phyloP scores from a whole-genome alignment of 768 basidiomycete species.

The Hypsizygus marmoreus region DNA sequence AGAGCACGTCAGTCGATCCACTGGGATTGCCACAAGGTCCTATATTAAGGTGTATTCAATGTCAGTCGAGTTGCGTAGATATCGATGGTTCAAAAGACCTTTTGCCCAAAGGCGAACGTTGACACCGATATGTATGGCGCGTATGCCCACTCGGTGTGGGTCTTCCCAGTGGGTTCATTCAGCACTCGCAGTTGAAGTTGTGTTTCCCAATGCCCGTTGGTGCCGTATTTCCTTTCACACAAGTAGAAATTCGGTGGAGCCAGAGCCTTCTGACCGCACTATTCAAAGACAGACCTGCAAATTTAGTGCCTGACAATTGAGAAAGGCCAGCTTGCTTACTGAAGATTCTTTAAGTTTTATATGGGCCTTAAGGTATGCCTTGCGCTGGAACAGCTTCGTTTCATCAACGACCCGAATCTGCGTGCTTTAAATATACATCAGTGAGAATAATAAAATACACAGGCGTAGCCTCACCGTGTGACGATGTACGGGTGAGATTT shows the following conservation, averaged over 20 bases:
- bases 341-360: constrained; percentile 19
- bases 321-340: constrained; percentile 7
- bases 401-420: constrained; percentile 31
- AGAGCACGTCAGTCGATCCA: constrained; percentile 27
- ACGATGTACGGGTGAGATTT: constrained; percentile 33
- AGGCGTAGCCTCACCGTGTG: constrained; percentile 24
- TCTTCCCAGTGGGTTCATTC: constrained; percentile 14
- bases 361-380: constrained; percentile 27
- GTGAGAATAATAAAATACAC: neutral
- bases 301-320: neutral
- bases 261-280: constrained; percentile 7
- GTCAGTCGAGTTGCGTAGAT: too few relatives aligned
- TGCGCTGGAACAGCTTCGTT: constrained; percentile 24
- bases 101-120: constrained; percentile 26
- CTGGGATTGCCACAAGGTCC: constrained; percentile 33
- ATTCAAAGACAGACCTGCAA: neutral
- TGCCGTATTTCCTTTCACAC: constrained; percentile 22
- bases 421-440: constrained; percentile 21
- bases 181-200: constrained; percentile 24
- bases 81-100: too few relatives aligned
- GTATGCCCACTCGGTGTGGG: constrained; percentile 29
- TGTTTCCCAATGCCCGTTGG: constrained; percentile 31
- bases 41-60: too few relatives aligned
- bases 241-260: constrained; percentile 12
- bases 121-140: constrained; percentile 30